phyloP scores from a whole-genome alignment of 31 red algal genomes.

The Endocladia muricata region DNA sequence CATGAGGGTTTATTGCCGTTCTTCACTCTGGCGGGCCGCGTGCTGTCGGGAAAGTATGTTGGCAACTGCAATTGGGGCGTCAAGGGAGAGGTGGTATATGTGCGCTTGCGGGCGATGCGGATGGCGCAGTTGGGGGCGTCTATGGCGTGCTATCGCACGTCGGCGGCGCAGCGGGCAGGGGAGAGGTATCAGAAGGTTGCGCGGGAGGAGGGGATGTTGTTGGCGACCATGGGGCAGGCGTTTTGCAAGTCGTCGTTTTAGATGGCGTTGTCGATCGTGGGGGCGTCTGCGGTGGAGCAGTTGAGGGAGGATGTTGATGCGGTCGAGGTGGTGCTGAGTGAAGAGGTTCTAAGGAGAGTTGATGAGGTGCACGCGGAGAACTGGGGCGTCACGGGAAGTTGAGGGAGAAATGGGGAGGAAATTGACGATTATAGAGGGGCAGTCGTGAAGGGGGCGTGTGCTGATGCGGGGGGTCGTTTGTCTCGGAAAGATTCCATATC shows the following conservation, averaged over 20 bases:
- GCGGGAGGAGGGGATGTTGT: slow-evolving; percentile 43
- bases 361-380: slow-evolving; percentile 42
- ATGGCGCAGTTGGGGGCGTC: slow-evolving; percentile 58
- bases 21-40: slow-evolving; percentile 80
- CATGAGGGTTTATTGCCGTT: slow-evolving; percentile 74
- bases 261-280: slow-evolving; percentile 78
- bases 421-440: too few species aligned
- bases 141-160: slow-evolving; percentile 38
- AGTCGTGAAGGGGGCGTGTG: too few species aligned
- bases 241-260: slow-evolving; percentile 75
- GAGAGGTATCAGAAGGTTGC: slow-evolving; percentile 58
- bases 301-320: slow-evolving; percentile 73
- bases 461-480: too few species aligned
- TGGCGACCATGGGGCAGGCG: slow-evolving; percentile 56
- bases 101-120: slow-evolving; percentile 8
- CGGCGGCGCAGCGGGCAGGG: slow-evolving; percentile 12
- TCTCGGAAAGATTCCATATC: too few species aligned
- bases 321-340: slow-evolving; percentile 33
- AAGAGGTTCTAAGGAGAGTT: slow-evolving; percentile 36
- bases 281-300: slow-evolving; percentile 78
- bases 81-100: not conserved
- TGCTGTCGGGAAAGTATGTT: slow-evolving; percentile 86
- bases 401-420: too few species aligned
- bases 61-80: slow-evolving; percentile 24
- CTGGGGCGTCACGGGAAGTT: not conserved